phyloP scores from a whole-genome alignment of 345 rosid genomes.

The Eucalyptus curtisii region DNA sequence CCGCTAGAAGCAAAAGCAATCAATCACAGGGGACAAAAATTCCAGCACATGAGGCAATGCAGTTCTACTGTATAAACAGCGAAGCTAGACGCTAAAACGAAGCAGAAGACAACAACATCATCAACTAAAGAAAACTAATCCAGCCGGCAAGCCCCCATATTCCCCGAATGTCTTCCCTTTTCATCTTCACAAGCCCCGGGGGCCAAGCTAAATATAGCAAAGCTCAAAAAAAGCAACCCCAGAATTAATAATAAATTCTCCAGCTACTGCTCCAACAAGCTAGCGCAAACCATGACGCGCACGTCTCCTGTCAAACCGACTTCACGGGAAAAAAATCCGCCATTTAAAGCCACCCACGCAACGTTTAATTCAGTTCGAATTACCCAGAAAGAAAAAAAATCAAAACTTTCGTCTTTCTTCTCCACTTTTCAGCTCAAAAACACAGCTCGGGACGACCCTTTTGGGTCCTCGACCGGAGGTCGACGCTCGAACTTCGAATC shows the following conservation, averaged over 20 bases:
- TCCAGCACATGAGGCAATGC: not conserved
- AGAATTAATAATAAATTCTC: not conserved
- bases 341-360: not conserved
- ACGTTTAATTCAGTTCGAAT: not conserved
- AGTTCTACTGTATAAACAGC: not conserved
- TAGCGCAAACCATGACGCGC: not conserved
- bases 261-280: not conserved
- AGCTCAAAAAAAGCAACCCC: not conserved
- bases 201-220: not conserved
- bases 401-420: not conserved
- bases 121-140: not conserved
- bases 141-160: not conserved
- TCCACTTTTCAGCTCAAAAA: not conserved
- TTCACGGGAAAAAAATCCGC: not conserved
- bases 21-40: not conserved
- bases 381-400: not conserved
- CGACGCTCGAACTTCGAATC: constrained; percentile 9
- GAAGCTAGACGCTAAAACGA: not conserved
- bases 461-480: not conserved
- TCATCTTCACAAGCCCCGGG: not conserved
- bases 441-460: not conserved
- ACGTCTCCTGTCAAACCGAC: not conserved
- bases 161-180: not conserved
- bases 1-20: not conserved
- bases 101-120: not conserved